These are phyloP conservation scores for Tulasnella sp. DNA, from an alignment of 768 basidiomycete species.

Conservation along the genomic window DNA sequence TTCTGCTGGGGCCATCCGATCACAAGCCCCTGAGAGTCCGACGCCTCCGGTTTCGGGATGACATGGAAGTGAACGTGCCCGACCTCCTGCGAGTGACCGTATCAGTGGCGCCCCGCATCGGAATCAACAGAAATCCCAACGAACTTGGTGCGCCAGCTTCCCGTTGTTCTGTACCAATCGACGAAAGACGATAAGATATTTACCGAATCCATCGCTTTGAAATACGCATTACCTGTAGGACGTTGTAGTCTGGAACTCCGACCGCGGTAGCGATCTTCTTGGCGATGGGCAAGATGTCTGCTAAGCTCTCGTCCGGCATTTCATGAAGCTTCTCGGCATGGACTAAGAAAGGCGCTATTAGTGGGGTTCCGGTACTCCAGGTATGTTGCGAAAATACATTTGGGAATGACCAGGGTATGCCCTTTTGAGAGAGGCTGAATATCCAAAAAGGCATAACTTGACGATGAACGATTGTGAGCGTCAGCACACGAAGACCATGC, in stretches of 20 bases:
- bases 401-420: conserved; percentile 86
- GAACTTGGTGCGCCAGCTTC: conserved; percentile 31
- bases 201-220: neutral
- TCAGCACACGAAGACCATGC: neutral
- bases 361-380: neutral
- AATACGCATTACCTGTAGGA: conserved; percentile 26
- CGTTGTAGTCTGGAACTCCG: conserved; percentile 31
- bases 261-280: conserved; percentile 29
- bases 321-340: conserved; percentile 35
- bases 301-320: conserved; percentile 31
- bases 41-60: conserved; percentile 11
- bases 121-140: neutral
- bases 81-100: neutral
- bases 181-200: neutral
- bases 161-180: conserved; percentile 31
- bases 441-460: conserved; percentile 84
- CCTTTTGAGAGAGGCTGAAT: conserved; percentile 81
- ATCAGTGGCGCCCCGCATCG: neutral
- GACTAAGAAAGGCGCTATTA: conserved; percentile 21
- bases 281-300: conserved; percentile 28
- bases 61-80: conserved; percentile 16
- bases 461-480: neutral
- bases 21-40: conserved; percentile 53
- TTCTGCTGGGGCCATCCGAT: conserved; percentile 66
- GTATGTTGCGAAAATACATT: conserved; percentile 49